Percentiles rank a stretch among this genome's conserved stretches.
These are phyloP conservation scores for Panaeolus cyanescens DNA, from an alignment of 768 basidiomycete species.

Conservation along the genomic window DNA sequence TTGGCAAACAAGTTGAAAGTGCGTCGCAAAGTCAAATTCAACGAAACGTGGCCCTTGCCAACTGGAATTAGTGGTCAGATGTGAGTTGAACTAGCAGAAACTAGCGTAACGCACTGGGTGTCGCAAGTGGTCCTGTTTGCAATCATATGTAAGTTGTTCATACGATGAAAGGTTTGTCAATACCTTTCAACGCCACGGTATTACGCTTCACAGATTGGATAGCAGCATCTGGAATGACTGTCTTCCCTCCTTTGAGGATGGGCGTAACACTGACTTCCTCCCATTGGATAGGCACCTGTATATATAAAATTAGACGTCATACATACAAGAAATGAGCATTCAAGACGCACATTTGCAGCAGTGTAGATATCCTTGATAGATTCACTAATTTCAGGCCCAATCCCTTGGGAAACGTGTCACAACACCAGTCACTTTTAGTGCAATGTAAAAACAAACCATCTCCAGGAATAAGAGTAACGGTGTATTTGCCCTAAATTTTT, in stretches of 20 bases:
- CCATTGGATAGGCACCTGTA: conserved; percentile 96
- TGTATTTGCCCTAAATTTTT: conserved; percentile 82
- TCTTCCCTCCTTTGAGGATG: conserved; percentile 92
- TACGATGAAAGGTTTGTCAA: conserved; percentile 13
- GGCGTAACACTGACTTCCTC: conserved; percentile 98
- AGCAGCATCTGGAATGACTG: conserved; percentile 91
- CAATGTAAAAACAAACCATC: conserved; percentile 63
- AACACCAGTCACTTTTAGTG: conserved; percentile 4
- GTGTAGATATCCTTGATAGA: conserved; percentile 92
- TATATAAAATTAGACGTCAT: conserved; percentile 2
- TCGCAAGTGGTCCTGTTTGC: conserved; percentile 83
- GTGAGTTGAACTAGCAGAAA: background rate
- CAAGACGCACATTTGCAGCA: conserved; percentile 68
- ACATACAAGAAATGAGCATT: conserved; percentile 3
- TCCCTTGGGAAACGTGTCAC: conserved; percentile 56
- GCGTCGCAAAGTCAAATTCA: conserved; percentile 94
- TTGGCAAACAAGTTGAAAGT: conserved; percentile 99
- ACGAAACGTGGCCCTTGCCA: conserved; percentile 97
- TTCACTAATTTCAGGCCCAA: conserved; percentile 98
- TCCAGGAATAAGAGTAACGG: conserved; percentile 94
- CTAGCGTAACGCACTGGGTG: conserved; percentile 73
- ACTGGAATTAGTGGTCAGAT: conserved; percentile 48
- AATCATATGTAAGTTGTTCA: conserved; percentile 1
- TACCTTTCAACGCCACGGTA: conserved; percentile 97
- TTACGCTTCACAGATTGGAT: conserved; percentile 94